Evolutionary conservation across 1,139 yeast genomes (phyloP), one percentile per base, ranked within the genome.

Genomic region (Hyphopichia burtonii): DNA sequence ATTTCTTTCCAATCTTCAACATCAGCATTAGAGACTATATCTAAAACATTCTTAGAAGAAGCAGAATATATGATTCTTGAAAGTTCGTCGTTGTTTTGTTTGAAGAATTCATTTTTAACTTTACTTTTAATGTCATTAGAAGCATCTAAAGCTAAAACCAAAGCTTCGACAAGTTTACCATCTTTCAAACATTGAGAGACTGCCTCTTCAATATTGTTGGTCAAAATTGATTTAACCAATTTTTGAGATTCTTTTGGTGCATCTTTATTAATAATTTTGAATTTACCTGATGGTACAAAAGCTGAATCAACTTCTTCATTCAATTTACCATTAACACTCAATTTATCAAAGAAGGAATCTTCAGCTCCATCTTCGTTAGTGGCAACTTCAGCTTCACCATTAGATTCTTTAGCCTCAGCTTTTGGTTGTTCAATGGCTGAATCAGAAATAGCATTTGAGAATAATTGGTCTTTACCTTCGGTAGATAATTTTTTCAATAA

Each of bases 1-100:
- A 87, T 81, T 41, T 83, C 84, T 55, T 80, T 84, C 99, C 99
- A 94, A 52, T 87, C 82, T 6, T 74, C 56, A 36, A 90, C 82
- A 55, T 86, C 85, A 20, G 89, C 87, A 57, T 91, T 83, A 30
- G 78, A 75, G 31, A 89, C 94, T 49, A 93, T 65, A 60, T 93
- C 98, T 28, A 77, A 66, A 18, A 87, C 75, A 50, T 83, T 74
- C 40, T 73, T 74, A 25, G 78, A 71, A 1, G 89, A 72, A 15
- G 82, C 77, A 44, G 84, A 80, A 61, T 82, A 83, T 44, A 93
- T 68, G 16, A 90, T 71, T 57, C 99, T 84, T 5, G 96, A 77
- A 46, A 87, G 73, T 15, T 83, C 71, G n/a, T 74, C 63, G 14
- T 81, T 81, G 50, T 77, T 68, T 54, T 80, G 78, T 35, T 73